A percentile compares a stretch with the other conserved stretches of the same genome.
phyloP scores from a whole-genome alignment of 2,329 filamentous ascomycete species.

The Chalaropsis thielavioides region DNA sequence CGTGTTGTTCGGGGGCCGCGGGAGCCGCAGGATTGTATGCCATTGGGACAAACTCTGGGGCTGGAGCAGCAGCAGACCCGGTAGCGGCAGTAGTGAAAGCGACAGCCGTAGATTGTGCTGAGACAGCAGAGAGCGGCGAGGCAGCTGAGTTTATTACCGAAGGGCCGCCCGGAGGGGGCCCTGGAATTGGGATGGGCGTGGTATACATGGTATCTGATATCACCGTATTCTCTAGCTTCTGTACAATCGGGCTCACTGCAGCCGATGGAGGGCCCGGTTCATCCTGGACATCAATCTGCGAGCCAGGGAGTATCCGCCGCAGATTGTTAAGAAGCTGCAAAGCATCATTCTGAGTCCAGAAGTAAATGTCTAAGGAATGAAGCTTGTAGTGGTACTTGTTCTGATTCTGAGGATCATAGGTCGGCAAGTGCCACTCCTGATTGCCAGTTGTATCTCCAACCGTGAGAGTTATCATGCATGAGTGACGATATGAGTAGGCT shows the following conservation, averaged over 20 bases:
- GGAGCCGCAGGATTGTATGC: constrained; percentile 71
- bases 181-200: constrained; percentile 20
- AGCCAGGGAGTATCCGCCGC: constrained; percentile 46
- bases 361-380: constrained; percentile 62
- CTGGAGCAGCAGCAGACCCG: constrained; percentile 25
- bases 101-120: not conserved
- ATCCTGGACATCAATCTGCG: constrained; percentile 48
- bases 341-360: constrained; percentile 63
- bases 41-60: constrained; percentile 41
- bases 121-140: not conserved
- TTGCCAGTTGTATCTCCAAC: constrained; percentile 37
- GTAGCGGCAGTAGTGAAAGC: constrained; percentile 8
- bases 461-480: constrained; percentile 52
- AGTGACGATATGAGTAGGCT: constrained; percentile 59
- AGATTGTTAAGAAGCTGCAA: constrained; percentile 55
- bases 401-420: constrained; percentile 56
- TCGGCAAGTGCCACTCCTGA: constrained; percentile 61
- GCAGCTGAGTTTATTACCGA: constrained; percentile 16
- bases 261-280: constrained; percentile 41
- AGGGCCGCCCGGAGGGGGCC: constrained; percentile 18
- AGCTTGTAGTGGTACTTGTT: constrained; percentile 68
- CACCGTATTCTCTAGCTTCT: constrained; percentile 56
- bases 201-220: constrained; percentile 44
- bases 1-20: constrained; percentile 55
- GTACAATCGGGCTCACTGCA: constrained; percentile 54